Evolutionary conservation across 2,329 filamentous ascomycete species (phyloP), one percentile per base, ranked within the genome.

Genomic region (Akanthomyces lecanii): DNA sequence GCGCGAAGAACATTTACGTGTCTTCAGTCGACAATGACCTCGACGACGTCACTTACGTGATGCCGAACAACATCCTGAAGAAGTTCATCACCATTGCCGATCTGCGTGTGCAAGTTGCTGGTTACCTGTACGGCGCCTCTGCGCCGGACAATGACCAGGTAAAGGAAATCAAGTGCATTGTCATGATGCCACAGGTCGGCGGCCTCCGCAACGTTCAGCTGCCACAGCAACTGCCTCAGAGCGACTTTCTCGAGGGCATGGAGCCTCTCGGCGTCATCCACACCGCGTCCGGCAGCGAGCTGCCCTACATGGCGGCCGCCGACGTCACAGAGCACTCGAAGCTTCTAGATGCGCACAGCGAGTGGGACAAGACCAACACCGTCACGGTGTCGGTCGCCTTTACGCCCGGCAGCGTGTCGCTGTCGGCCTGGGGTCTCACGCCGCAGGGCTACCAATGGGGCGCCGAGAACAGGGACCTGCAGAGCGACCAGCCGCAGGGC

Each of bases 1-100:
- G 95, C 67, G 87, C 95, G 56, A 99, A 98, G 83, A 97, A 99
- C 77, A 97, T 99, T 71, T 99, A 98, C 76, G 96, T 99, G 69
- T 97, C 95, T 8, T 95, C 93, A 0, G 92, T 97, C 61, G 95
- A 98, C 73, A 90, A 94, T 67, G 90, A 92, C 61, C 86, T 95
- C 67, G 92, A 97, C 65, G 91, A 93, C 71, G 89, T 91, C 72
- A 99, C 94, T 0, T 99, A 98, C 71, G 91, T 99, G 71, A 97
- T 99, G 91, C 95, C 95, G 0, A 99, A 98, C 85, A 99, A 99
- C 75, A 89, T 99, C 55, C 84, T 99, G 71, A 97, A 97, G 83
- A 91, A 92, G 67, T 99, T 99, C 82, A 98, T 99, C 78, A 95
- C 91, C 28, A 96, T 99, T 72, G 90, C 95, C 53, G 95, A 99